Conservation (phyloP, 139 green algal genomes). For the Micractinium conductrix region DNA sequence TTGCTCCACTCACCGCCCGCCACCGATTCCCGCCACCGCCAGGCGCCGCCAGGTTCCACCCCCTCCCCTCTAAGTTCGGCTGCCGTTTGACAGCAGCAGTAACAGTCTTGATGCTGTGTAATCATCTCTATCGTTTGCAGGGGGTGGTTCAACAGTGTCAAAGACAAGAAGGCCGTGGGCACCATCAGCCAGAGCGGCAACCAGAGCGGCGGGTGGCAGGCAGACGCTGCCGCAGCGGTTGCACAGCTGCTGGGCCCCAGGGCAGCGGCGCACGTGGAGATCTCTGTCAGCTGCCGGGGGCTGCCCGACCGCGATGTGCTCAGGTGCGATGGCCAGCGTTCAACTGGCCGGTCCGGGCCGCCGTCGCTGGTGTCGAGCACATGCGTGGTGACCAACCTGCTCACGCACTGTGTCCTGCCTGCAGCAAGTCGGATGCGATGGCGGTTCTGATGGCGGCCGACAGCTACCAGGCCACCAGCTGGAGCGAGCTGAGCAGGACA, state of each 20-base stretch:
- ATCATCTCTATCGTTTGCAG: too few relatives aligned
- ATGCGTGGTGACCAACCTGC: too few relatives aligned
- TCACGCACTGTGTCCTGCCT: too few relatives aligned
- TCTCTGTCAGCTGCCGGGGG: slow-evolving; percentile 6
- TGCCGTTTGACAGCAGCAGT: too few relatives aligned
- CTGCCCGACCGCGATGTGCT: slow-evolving; percentile 25
- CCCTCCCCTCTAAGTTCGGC: too few relatives aligned
- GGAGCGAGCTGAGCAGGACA: slow-evolving; percentile 43
- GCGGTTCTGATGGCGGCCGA: slow-evolving; percentile 36
- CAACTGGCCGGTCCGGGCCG: too few relatives aligned
- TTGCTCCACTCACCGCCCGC: neutral
- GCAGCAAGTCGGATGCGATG: slow-evolving; percentile 55
- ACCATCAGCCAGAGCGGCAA: neutral
- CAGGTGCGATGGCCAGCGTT: too few relatives aligned
- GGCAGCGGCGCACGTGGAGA: neutral
- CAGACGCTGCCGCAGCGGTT: slow-evolving; percentile 5
- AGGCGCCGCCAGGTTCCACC: too few relatives aligned
- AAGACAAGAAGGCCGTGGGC: slow-evolving; percentile 23
- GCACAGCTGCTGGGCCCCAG: neutral
- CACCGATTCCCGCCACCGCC: neutral
- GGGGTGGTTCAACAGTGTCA: neutral
- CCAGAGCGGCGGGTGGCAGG: neutral
- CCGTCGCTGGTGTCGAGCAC: too few relatives aligned
- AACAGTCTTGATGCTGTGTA: too few relatives aligned
- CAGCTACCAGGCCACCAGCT: neutral